Base-by-base conservation (phyloP, 306 rosid species). In the Canavalia ensiformis region DNA sequence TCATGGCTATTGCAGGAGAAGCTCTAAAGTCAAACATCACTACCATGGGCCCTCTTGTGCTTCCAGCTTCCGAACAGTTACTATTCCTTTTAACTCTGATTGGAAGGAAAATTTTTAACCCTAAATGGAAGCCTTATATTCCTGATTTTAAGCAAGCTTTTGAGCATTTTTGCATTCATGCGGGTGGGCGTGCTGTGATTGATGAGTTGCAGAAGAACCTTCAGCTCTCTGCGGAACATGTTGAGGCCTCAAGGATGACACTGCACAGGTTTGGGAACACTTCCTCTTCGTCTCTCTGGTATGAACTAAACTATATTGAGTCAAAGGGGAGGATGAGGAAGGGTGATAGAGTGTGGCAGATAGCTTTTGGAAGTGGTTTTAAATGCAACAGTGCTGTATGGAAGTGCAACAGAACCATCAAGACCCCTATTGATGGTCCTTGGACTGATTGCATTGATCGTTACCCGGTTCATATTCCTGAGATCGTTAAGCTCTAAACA, bases 1-100 rank as follows among this genome's bases (percentile, higher is more conserved):
- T 95, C 1, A 95, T 95, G 99, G 99, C 99, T 0, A 95, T 95
- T 2, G 99, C 99, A 5, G 99, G 99, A 1, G 99, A 95, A 31
- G 99, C 99, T 4, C 49, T 95, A 7, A 95, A 95, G 30, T 95
- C 98, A 1, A 95, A 95, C 77, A 95, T 95, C 42, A 95, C 98
- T 0, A 95, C 99, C 0, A 95, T 95, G 67, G 99, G 99, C 1
- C 99, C 99, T 6, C 88, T 95, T 2, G 99, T 95, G 0, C 91
- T 95, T 13, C 99, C 99, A 0, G 99, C 98, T 2, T 95, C 99
- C 8, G 99, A 95, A 79, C 99, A 95, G 77, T 51, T 95, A 2
- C 97, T 95, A 0, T 95, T 95, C 68, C 89, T 95, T 0, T 5
- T 90, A 0, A 91, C 96, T 0, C 90, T 95, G 0, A 89, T 95